These are phyloP conservation scores for Monilinia fructigena DNA, from an alignment of 2,329 filamentous ascomycete genomes.

Conservation along the genomic window DNA sequence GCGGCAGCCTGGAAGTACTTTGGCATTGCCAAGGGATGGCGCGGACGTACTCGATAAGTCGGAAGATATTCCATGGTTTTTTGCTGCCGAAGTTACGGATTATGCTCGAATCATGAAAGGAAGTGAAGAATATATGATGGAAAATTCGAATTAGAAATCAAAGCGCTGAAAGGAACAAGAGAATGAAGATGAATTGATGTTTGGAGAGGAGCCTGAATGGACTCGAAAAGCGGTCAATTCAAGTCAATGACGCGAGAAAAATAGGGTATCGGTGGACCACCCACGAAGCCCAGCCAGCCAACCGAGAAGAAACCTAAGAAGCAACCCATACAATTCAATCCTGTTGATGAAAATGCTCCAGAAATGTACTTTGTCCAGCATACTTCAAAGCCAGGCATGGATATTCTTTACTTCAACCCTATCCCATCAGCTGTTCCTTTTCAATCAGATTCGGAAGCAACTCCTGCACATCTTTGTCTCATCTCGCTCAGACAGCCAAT, in stretches of 20 bases:
- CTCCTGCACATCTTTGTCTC: neutral
- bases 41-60: constrained; percentile 66
- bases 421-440: constrained; percentile 12
- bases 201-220: constrained; percentile 92
- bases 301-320: constrained; percentile 48
- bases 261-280: constrained; percentile 65
- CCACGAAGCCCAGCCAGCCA: constrained; percentile 52
- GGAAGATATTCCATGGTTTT: constrained; percentile 90
- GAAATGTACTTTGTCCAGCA: constrained; percentile 53
- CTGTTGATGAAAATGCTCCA: constrained; percentile 46
- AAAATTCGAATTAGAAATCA: constrained; percentile 77
- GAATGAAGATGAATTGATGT: constrained; percentile 86
- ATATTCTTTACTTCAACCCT: constrained; percentile 35
- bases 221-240: constrained; percentile 76
- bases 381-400: constrained; percentile 46
- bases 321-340: constrained; percentile 50
- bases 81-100: constrained; percentile 88
- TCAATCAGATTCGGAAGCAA: neutral
- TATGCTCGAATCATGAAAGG: constrained; percentile 96
- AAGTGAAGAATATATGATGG: constrained; percentile 79
- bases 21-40: constrained; percentile 81
- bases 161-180: constrained; percentile 72
- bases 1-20: constrained; percentile 74
- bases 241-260: constrained; percentile 74
- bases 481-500: constrained; percentile 2